Conservation (phyloP, 805 yeast species). For the Hanseniaspora valbyensis region DNA sequence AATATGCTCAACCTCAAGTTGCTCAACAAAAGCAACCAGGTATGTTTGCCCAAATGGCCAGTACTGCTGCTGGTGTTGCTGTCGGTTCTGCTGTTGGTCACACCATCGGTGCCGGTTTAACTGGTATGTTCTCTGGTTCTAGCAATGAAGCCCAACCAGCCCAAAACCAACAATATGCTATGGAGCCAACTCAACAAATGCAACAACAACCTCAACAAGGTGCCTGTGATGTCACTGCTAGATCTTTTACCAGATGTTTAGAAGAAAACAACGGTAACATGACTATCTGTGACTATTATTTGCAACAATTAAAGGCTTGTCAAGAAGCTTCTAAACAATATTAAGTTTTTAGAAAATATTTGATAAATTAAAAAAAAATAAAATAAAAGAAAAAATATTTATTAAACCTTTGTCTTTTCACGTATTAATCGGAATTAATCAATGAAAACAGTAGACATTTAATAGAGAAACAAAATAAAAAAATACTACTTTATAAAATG, state of each 20-base stretch:
- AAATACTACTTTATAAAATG: too few species aligned
- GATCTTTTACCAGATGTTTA: constrained; percentile 88
- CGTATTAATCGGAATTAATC: not conserved
- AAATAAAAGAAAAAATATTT: too few species aligned
- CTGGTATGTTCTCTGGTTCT: constrained; percentile 79
- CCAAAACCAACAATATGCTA: constrained; percentile 30
- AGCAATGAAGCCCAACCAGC: constrained; percentile 44
- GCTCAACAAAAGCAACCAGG: constrained; percentile 65
- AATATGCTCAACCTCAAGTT: constrained; percentile 35
- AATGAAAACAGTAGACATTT: not conserved
- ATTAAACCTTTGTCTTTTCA: too few species aligned
- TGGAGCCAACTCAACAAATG: constrained; percentile 29
- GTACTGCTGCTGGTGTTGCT: constrained; percentile 99
- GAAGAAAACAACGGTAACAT: constrained; percentile 90
- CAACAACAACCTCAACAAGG: constrained; percentile 30
- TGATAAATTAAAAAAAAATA: too few species aligned
- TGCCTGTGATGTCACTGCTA: constrained; percentile 85
- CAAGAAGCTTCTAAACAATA: constrained; percentile 84
- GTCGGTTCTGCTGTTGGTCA: constrained; percentile 97
- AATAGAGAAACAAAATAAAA: too few species aligned
- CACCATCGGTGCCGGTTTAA: constrained; percentile 88
- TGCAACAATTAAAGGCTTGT: constrained; percentile 95
- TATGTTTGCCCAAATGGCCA: constrained; percentile 90
- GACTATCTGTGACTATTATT: constrained; percentile 92
- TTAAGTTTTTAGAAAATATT: constrained; percentile 29